A percentile compares a stretch with the other conserved stretches of the same genome.
These are phyloP conservation scores for Ogataea glucozyma DNA, from an alignment of 805 yeast genomes.

Conservation along the genomic window DNA sequence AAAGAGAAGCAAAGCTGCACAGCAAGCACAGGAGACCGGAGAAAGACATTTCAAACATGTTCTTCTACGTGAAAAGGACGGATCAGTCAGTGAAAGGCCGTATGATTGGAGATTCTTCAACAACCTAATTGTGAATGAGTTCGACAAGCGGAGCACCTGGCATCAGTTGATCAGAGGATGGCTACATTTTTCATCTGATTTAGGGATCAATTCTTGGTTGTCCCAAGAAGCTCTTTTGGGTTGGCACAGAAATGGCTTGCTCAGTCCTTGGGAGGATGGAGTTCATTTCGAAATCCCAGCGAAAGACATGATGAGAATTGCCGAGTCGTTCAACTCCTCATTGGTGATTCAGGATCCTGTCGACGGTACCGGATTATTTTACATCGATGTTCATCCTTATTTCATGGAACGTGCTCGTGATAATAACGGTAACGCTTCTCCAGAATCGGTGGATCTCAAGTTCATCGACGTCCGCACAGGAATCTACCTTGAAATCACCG, in stretches of 20 bases:
- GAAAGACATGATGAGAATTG: slow-evolving; percentile 45
- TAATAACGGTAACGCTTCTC: slow-evolving; percentile 47
- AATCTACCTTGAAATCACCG: slow-evolving; percentile 58
- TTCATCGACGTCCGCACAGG: slow-evolving; percentile 64
- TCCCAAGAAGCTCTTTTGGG: slow-evolving; percentile 52
- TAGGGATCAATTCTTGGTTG: slow-evolving; percentile 47
- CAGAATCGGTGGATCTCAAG: slow-evolving; percentile 50
- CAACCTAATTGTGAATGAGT: slow-evolving; percentile 37
- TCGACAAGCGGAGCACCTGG: slow-evolving; percentile 44
- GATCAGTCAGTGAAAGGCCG: slow-evolving; percentile 36
- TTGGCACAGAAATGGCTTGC: slow-evolving; percentile 50
- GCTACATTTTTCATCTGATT: slow-evolving; percentile 43
- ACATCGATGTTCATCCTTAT: slow-evolving; percentile 50
- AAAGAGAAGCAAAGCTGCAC: slow-evolving; percentile 32
- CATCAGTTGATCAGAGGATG: slow-evolving; percentile 48
- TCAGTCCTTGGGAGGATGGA: slow-evolving; percentile 55
- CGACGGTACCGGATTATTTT: slow-evolving; percentile 46
- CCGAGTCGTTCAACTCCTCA: slow-evolving; percentile 48
- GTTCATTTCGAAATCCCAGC: slow-evolving; percentile 55
- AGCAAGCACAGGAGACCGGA: slow-evolving; percentile 33
- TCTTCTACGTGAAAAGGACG: slow-evolving; percentile 32
- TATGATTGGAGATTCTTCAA: slow-evolving; percentile 73
- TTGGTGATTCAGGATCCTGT: slow-evolving; percentile 44
- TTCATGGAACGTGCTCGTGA: slow-evolving; percentile 49
- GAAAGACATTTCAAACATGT: slow-evolving; percentile 37